Conservation (phyloP, 805 yeast species). For the Scheffersomyces lignosus region DNA sequence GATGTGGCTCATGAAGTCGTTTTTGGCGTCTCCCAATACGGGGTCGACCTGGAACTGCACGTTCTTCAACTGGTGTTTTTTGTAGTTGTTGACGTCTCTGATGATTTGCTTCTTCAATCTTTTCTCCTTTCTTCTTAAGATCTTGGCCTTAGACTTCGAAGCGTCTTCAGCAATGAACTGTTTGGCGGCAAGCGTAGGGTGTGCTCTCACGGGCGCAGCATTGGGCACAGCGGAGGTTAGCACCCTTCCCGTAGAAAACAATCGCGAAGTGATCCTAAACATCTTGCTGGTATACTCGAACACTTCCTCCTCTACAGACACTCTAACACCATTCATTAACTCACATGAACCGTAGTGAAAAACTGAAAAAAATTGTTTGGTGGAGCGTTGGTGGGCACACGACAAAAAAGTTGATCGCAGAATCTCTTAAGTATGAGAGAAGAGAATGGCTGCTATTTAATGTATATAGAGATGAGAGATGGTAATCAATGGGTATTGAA, state of each 20-base stretch:
- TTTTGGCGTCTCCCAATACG: conserved; percentile 69
- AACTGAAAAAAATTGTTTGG: too few species aligned
- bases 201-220: conserved; percentile 10
- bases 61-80: conserved; percentile 35
- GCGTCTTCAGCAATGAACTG: conserved; percentile 35
- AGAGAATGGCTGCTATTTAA: too few species aligned
- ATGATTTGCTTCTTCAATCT: conserved; percentile 42
- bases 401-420: too few species aligned
- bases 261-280: conserved; percentile 11
- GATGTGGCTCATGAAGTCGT: conserved; percentile 69
- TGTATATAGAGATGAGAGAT: too few species aligned
- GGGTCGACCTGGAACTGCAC: conserved; percentile 63
- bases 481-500: too few species aligned
- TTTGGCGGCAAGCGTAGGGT: conserved; percentile 35
- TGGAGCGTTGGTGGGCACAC: too few species aligned
- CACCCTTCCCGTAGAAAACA: conserved; percentile 16
- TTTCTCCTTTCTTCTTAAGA: conserved; percentile 38
- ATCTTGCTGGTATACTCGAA: conserved; percentile 4
- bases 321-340: background rate
- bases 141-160: conserved; percentile 30
- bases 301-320: conserved; percentile 2
- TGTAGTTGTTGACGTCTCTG: conserved; percentile 41
- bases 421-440: too few species aligned
- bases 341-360: background rate
- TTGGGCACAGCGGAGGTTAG: conserved; percentile 4